Conservation (phyloP, 257 asterid species). For the Ehretia macrophylla region DNA sequence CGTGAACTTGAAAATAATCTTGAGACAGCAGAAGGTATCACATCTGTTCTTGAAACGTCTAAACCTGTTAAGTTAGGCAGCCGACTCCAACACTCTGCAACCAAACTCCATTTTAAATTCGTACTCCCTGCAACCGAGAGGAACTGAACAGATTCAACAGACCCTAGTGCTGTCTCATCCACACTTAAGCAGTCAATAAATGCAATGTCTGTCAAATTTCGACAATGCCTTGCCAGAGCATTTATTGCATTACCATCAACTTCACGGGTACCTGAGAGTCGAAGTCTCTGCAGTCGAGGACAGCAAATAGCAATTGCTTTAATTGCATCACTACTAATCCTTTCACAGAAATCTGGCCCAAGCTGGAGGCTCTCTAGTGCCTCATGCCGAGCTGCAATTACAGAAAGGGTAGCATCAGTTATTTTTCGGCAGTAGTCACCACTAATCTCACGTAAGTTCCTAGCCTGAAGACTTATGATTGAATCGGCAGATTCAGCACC, state of each 20-base stretch:
- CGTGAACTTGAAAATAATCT: slow-evolving; percentile 46
- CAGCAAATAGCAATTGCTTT: slow-evolving; percentile 71
- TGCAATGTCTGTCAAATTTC: slow-evolving; percentile 53
- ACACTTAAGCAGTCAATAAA: slow-evolving; percentile 64
- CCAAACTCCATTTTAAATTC: slow-evolving; percentile 54
- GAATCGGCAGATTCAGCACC: slow-evolving; percentile 79
- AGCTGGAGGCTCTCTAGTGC: slow-evolving; percentile 69
- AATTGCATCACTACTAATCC: slow-evolving; percentile 69
- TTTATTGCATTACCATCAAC: slow-evolving; percentile 68
- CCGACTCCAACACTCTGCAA: slow-evolving; percentile 45
- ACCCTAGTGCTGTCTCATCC: slow-evolving; percentile 59
- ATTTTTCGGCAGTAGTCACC: slow-evolving; percentile 67
- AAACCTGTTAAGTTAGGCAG: slow-evolving; percentile 58
- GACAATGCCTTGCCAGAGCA: slow-evolving; percentile 64
- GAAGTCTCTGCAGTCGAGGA: slow-evolving; percentile 47
- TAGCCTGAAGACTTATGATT: slow-evolving; percentile 58
- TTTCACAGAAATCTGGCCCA: slow-evolving; percentile 80
- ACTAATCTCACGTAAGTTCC: slow-evolving; percentile 51
- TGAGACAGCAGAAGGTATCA: slow-evolving; percentile 37
- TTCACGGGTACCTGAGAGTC: slow-evolving; percentile 66
- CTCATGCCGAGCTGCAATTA: slow-evolving; percentile 74
- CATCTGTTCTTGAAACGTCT: slow-evolving; percentile 79
- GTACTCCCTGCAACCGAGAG: slow-evolving; percentile 77
- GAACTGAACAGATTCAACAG: slow-evolving; percentile 50
- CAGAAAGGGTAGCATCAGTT: slow-evolving; percentile 63